Conservation (phyloP, 805 yeast species). For the Candida michaelii region DNA sequence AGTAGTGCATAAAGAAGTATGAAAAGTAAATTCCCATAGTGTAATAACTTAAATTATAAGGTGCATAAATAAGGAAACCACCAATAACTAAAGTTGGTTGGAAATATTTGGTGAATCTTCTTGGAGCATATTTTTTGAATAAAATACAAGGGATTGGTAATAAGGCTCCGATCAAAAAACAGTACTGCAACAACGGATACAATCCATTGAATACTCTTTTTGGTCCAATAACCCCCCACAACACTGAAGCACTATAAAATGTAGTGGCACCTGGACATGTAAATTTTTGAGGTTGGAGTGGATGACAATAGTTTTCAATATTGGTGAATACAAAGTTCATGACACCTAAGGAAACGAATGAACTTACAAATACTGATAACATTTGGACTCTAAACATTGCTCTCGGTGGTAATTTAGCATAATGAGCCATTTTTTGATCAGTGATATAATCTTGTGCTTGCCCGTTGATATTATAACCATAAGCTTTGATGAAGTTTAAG, state of each 20-base stretch:
- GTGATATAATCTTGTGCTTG: slow-evolving; percentile 56
- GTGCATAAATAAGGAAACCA: slow-evolving; percentile 31
- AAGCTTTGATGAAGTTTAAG: slow-evolving; percentile 52
- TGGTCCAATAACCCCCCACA: slow-evolving; percentile 67
- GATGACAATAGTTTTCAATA: slow-evolving; percentile 37
- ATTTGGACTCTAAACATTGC: slow-evolving; percentile 47
- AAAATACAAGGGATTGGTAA: slow-evolving; percentile 23
- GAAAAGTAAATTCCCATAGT: slow-evolving; percentile 30
- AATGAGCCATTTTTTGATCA: slow-evolving; percentile 64
- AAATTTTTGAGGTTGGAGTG: slow-evolving; percentile 44
- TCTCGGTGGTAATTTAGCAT: slow-evolving; percentile 60
- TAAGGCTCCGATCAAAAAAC: slow-evolving; percentile 35
- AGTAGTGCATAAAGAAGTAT: slow-evolving; percentile 26
- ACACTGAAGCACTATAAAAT: slow-evolving; percentile 54
- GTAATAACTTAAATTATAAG: slow-evolving; percentile 30
- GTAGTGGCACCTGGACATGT: slow-evolving; percentile 31
- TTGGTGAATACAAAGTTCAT: slow-evolving; percentile 29
- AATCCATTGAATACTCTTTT: slow-evolving; percentile 32
- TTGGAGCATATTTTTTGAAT: slow-evolving; percentile 23
- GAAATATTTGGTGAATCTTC: slow-evolving; percentile 24
- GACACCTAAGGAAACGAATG: slow-evolving; percentile 27
- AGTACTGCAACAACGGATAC: slow-evolving; percentile 33
- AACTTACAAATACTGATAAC: slow-evolving; percentile 22
- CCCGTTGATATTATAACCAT: slow-evolving; percentile 55
- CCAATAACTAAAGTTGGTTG: slow-evolving; percentile 37